Base-by-base conservation (phyloP, 2,329 filamentous ascomycete genomes). In the Clarireedia sp. region DNA sequence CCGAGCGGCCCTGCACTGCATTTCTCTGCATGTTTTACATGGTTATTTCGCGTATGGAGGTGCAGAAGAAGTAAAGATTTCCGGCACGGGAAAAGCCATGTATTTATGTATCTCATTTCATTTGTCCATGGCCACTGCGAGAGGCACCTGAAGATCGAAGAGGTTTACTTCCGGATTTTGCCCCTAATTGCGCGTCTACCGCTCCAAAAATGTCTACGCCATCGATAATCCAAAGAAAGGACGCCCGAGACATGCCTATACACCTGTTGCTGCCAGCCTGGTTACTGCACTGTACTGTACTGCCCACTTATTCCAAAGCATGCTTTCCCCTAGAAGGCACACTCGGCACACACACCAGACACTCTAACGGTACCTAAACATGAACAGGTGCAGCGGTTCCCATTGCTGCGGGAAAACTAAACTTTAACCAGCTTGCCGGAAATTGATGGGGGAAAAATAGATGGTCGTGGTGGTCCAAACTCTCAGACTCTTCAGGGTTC, bases 371-470 rank as follows among this genome's bases (percentile, higher is more conserved):
- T 21, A 21, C 41, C 19, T 45, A 45, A 23, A 14, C 12, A 21
- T 45, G 21, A 23, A 14, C 12, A 8, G 12, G 21, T 45, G 21
- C 41, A 21, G 17, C 21, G 12, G 43, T 54, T 21, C 24, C 48
- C 24, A 37, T 24, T 7, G 23, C 36, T 43, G 38, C 51, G 51
- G 51, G 51, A 48, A 48, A 49, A 48, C 51, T 43, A 54, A 54
- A 54, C 51, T 54, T 54, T 54, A 54, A 54, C 51, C 51, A 49
- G 14, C 43, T 21, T 54, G 51, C 43, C 51, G 51, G 51, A 54
- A 54, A 41, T 54, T 54, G 23, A n/a, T 14, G 12, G 24, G 29
- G 12, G 19, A 33, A 50, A 45, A 45, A 45, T 21, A 14, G 12
- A 7, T 6, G 38, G 33, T 33, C 10, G 9, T 33, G 51, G 14